Conservation (phyloP, 345 rosid genomes). For the Moringa oleifera region DNA sequence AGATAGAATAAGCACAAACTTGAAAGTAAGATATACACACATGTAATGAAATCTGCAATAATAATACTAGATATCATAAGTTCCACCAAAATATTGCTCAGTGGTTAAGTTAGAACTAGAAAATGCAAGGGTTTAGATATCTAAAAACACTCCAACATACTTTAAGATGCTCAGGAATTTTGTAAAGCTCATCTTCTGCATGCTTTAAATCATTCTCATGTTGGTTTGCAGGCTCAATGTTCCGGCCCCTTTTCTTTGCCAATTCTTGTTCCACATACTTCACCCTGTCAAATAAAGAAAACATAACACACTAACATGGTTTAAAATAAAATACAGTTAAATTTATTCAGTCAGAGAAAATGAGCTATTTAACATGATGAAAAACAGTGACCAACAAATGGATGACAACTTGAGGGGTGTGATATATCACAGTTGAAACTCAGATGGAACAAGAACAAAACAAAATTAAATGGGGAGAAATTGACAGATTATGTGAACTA, state of each 20-base stretch:
- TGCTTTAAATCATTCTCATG: constrained; percentile 68
- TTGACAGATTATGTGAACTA: neutral
- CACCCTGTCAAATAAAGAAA: constrained; percentile 42
- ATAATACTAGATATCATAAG: too few species aligned
- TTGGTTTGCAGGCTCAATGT: constrained; percentile 37
- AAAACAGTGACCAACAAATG: neutral
- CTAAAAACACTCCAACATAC: constrained; percentile 28
- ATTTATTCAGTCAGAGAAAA: neutral
- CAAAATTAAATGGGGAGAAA: too few species aligned
- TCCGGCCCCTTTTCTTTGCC: constrained; percentile 79
- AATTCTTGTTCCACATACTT: constrained; percentile 86
- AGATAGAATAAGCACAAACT: too few species aligned
- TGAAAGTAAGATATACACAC: too few species aligned
- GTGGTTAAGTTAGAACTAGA: neutral
- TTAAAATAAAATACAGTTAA: too few species aligned
- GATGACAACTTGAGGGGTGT: neutral
- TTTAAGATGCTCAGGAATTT: constrained; percentile 92
- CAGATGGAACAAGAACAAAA: neutral
- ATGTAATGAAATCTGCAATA: neutral
- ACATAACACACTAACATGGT: neutral
- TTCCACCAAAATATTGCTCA: neutral
- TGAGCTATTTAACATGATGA: neutral
- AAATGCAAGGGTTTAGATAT: neutral
- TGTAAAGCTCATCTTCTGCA: constrained; percentile 87
- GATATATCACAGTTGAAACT: too few species aligned